Conservation (phyloP, 108 stramenopile species). For the Skeletonema marinoi region DNA sequence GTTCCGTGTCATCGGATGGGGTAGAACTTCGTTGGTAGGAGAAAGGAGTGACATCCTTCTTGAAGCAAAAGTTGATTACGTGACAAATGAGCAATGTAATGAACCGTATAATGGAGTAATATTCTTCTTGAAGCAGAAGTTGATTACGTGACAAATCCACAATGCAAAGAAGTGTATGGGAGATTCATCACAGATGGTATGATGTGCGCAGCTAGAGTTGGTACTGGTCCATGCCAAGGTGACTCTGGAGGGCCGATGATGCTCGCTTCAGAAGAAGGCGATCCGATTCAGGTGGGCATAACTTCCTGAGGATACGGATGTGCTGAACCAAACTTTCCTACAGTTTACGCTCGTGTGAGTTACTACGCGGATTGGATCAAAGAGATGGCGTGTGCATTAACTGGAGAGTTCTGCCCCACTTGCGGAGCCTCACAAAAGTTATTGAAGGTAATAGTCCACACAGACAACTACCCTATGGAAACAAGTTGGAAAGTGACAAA, state of each 20-base stretch:
- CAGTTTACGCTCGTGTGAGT: slow-evolving; percentile 66
- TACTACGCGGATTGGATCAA: slow-evolving; percentile 63
- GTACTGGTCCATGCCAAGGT: not conserved
- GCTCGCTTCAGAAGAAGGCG: not conserved
- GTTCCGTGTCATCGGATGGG: not conserved
- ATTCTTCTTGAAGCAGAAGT: not conserved
- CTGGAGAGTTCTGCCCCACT: no score
- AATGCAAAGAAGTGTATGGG: not conserved
- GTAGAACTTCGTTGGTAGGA: not conserved
- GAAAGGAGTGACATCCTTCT: not conserved
- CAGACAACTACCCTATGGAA: no score
- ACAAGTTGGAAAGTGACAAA: no score
- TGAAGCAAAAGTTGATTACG: not conserved
- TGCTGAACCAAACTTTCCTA: slow-evolving; percentile 46
- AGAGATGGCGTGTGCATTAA: slow-evolving; percentile 42
- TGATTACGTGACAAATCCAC: not conserved
- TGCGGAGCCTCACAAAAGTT: no score
- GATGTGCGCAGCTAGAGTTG: not conserved
- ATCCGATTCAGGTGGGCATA: slow-evolving; percentile 12
- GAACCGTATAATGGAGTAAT: not conserved
- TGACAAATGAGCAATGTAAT: not conserved
- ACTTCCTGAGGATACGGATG: slow-evolving; percentile 46
- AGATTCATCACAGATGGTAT: not conserved
- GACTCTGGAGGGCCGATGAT: slow-evolving; percentile 14
- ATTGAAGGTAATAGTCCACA: no score